Percentiles rank a stretch among this genome's conserved stretches.
Conservation (phyloP, 495 filamentous ascomycete species). For the Penicillium macrosclerotiorum region DNA sequence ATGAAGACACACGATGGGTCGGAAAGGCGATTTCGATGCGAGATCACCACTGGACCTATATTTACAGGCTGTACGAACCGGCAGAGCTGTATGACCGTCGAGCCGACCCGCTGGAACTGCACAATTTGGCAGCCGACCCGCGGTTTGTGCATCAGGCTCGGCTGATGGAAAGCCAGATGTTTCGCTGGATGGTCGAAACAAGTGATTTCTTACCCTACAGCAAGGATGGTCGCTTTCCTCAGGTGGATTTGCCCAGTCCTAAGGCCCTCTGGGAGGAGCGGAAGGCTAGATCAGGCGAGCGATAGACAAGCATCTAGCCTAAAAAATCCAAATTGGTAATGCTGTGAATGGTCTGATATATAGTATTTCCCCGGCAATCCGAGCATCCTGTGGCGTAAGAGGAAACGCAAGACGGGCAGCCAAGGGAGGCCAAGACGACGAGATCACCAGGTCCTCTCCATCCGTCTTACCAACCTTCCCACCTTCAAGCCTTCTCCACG, state of each 20-base stretch:
- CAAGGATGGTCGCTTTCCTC: conserved; percentile 22
- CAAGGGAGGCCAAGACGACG: no score
- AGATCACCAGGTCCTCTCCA: no score
- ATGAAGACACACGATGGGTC: conserved; percentile 25
- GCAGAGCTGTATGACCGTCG: conserved; percentile 24
- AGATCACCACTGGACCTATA: conserved; percentile 19
- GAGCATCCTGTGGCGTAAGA: no score
- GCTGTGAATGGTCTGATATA: no score
- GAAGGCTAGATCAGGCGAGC: no score
- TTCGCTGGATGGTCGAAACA: conserved; percentile 19
- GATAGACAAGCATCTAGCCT: no score
- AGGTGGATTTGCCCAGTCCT: conserved; percentile 14
- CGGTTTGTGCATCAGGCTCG: conserved; percentile 4
- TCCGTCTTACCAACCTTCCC: neutral
- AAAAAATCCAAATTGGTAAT: no score
- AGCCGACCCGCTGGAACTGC: conserved; percentile 18
- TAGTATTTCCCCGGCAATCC: no score
- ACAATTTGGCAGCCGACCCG: conserved; percentile 21
- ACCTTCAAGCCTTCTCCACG: neutral
- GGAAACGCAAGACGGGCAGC: no score
- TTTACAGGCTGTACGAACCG: conserved; percentile 28
- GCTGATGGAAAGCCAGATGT: conserved; percentile 18
- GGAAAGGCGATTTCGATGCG: conserved; percentile 26
- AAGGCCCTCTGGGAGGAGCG: neutral
- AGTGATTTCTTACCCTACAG: conserved; percentile 18